Evolutionary conservation across 108 stramenopile species (phyloP).

Genomic region (Cyclostephanos tholiformis): DNA sequence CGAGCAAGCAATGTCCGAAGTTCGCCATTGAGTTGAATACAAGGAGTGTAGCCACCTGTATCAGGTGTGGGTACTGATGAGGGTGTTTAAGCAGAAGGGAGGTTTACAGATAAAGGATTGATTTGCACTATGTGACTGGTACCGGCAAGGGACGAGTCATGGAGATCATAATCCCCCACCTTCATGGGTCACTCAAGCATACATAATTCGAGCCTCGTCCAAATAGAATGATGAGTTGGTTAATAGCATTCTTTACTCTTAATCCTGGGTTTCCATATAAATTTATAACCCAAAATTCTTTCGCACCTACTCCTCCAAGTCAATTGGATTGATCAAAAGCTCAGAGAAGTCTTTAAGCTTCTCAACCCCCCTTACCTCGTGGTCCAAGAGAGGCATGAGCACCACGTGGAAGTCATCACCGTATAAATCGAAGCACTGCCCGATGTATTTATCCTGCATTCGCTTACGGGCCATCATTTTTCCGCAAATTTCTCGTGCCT

Average conservation of each 20-base stretch:
- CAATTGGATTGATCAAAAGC: constrained; percentile 88
- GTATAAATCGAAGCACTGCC: constrained; percentile 98
- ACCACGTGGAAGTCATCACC: constrained; percentile 98
- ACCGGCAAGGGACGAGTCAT: no score
- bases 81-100: no score
- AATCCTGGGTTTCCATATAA: not conserved
- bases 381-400: constrained; percentile 97
- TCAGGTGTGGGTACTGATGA: no score
- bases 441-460: constrained; percentile 99
- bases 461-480: constrained; percentile 97
- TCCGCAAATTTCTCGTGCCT: constrained; percentile 93
- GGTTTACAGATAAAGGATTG: no score
- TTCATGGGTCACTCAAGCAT: not conserved
- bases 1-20: no score
- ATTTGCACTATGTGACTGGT: no score
- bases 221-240: no score
- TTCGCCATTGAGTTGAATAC: no score
- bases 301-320: constrained; percentile 63
- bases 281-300: not conserved
- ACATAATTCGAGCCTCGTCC: not conserved
- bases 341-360: constrained; percentile 88
- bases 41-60: no score
- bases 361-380: constrained; percentile 94
- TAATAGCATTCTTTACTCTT: not conserved
- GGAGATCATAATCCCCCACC: not conserved